A percentile compares a stretch with the other conserved stretches of the same genome.
These are phyloP conservation scores for Tremella mesenterica DNA, from an alignment of 768 basidiomycete genomes.

Conservation along the genomic window DNA sequence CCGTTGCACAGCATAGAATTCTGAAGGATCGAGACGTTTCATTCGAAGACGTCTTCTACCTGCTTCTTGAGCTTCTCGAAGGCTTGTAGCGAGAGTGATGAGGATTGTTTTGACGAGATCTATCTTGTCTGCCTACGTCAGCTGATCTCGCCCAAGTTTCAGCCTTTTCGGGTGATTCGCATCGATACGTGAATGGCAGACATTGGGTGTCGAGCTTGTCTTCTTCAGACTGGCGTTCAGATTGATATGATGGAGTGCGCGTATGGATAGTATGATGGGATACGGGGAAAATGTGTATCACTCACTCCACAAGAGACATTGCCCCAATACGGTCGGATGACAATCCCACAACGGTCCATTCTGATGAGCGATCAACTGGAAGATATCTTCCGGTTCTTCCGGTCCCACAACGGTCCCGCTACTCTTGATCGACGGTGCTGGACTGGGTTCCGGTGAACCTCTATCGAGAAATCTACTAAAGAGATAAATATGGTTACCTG, in stretches of 20 bases:
- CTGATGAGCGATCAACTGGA: constrained; percentile 69
- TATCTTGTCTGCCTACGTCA: constrained; percentile 58
- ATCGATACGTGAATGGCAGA: neutral
- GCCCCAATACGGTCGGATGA: constrained; percentile 85
- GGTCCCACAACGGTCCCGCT: constrained; percentile 6
- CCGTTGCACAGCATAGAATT: constrained; percentile 15
- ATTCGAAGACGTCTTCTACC: constrained; percentile 24
- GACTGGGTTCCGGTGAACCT: constrained; percentile 14
- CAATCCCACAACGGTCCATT: constrained; percentile 85
- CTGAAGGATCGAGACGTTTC: constrained; percentile 25
- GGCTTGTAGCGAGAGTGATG: constrained; percentile 53
- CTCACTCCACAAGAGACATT: constrained; percentile 86
- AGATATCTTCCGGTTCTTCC: constrained; percentile 52
- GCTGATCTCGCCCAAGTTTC: too few relatives aligned
- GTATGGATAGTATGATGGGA: too few relatives aligned
- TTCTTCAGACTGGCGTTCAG: neutral
- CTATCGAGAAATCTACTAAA: constrained; percentile 51
- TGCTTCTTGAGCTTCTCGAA: constrained; percentile 43
- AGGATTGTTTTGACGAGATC: constrained; percentile 78
- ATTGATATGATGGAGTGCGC: neutral
- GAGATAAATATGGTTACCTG: constrained; percentile 73
- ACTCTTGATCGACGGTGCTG: constrained; percentile 15
- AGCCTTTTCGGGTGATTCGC: too few relatives aligned
- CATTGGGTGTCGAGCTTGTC: neutral
- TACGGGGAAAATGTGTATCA: constrained; percentile 3